Percentiles rank a stretch among this genome's conserved stretches.
phyloP scores from a whole-genome alignment of 2,329 filamentous ascomycete species.

The Penicillium hordei region DNA sequence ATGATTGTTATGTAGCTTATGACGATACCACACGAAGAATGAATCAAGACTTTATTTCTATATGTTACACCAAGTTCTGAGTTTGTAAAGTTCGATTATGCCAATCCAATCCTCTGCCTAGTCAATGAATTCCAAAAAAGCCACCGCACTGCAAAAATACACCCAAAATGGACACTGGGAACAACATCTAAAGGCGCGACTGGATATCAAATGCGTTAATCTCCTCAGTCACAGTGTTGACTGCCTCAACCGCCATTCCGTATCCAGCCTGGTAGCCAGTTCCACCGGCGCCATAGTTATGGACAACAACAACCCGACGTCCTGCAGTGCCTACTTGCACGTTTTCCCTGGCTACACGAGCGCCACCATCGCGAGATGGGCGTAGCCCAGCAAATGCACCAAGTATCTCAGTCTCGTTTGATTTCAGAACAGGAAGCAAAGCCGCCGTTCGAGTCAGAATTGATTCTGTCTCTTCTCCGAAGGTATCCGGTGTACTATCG shows the following conservation, averaged over 20 bases:
- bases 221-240: constrained; percentile 1
- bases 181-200: not conserved
- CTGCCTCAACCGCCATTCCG: constrained; percentile 21
- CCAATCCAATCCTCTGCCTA: not conserved
- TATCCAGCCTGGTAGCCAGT: constrained; percentile 47
- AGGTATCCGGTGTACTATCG: constrained; percentile 37
- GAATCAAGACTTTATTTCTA: not conserved
- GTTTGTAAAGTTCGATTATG: no score
- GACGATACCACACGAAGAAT: not conserved
- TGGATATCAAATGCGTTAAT: not conserved
- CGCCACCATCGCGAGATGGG: constrained; percentile 19
- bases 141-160: not conserved
- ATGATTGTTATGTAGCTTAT: not conserved
- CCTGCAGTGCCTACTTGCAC: not conserved
- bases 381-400: constrained; percentile 31
- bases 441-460: constrained; percentile 40
- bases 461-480: constrained; percentile 35
- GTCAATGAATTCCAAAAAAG: not conserved
- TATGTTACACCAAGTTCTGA: not conserved
- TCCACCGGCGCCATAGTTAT: constrained; percentile 46
- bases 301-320: constrained; percentile 11
- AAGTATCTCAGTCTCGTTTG: constrained; percentile 32
- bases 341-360: constrained; percentile 17
- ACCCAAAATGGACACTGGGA: not conserved
- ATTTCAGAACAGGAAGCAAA: constrained; percentile 34